Evolutionary conservation across 495 filamentous ascomycete species (phyloP).

Genomic region (Xylaria bambusicola): DNA sequence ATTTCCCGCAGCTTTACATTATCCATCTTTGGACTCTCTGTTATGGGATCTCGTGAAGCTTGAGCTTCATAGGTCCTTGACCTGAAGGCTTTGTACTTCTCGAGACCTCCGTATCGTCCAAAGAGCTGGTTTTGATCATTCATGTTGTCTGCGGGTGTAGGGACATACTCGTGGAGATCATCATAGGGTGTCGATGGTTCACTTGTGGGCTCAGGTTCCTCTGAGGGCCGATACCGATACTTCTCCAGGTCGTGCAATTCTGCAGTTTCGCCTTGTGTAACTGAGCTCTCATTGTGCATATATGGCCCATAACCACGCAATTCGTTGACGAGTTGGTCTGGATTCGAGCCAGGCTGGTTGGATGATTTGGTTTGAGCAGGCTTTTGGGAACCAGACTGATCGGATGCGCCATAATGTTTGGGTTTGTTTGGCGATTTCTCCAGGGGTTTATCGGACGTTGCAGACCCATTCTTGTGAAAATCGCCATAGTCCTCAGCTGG

Average conservation of each 20-base stretch:
- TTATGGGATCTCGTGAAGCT: conserved; percentile 22
- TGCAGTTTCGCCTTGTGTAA: conserved; percentile 28
- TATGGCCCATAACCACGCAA: conserved; percentile 30
- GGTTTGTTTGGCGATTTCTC: conserved; percentile 17
- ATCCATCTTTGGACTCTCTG: conserved; percentile 32
- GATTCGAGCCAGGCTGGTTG: conserved; percentile 1
- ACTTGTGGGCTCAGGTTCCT: background rate
- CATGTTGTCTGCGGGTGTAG: conserved; percentile 32
- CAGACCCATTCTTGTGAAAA: conserved; percentile 26
- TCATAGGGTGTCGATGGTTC: conserved; percentile 18
- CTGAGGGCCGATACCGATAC: conserved; percentile 19
- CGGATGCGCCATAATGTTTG: conserved; percentile 29
- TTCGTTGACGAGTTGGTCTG: conserved; percentile 17
- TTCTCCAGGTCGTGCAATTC: conserved; percentile 31
- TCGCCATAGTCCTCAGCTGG: conserved; percentile 28
- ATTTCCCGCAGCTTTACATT: conserved; percentile 24
- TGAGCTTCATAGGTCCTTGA: conserved; percentile 22
- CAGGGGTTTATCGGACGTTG: conserved; percentile 5
- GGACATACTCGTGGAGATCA: conserved; percentile 39
- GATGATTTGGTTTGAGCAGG: conserved; percentile 27
- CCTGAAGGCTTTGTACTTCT: conserved; percentile 29
- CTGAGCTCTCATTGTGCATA: conserved; percentile 31
- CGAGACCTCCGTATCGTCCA: conserved; percentile 35
- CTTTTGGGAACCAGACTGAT: conserved; percentile 27
- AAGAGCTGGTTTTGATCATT: conserved; percentile 27